Evolutionary conservation across 2,329 filamentous ascomycete genomes (phyloP).

Genomic region (Aspergillus sp.): DNA sequence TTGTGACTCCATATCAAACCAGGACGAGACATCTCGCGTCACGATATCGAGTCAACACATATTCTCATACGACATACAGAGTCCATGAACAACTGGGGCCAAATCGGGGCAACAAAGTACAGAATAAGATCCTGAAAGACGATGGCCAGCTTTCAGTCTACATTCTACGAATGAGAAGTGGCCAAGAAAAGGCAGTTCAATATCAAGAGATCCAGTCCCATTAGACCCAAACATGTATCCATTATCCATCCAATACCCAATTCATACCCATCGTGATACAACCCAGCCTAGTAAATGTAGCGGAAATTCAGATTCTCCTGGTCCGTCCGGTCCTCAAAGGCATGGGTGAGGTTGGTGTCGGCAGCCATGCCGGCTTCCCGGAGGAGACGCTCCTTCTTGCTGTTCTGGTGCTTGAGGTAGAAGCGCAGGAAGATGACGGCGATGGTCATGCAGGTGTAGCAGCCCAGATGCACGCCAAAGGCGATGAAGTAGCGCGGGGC

Average conservation of each 20-base stretch:
- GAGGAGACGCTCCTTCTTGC: constrained; percentile 52
- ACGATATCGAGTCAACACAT: too few species aligned
- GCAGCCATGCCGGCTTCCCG: constrained; percentile 41
- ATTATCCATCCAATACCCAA: background rate
- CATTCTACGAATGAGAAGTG: background rate
- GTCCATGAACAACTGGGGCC: too few species aligned
- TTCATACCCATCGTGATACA: background rate
- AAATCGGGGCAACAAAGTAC: too few species aligned
- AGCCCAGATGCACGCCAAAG: constrained; percentile 67
- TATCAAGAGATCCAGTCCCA: background rate
- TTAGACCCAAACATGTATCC: background rate
- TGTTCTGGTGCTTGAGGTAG: constrained; percentile 59
- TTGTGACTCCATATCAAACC: too few species aligned
- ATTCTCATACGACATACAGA: too few species aligned
- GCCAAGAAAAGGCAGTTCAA: too few species aligned
- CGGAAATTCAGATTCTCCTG: constrained; percentile 61
- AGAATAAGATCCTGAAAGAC: too few species aligned
- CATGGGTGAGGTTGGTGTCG: constrained; percentile 48
- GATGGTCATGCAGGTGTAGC: constrained; percentile 61
- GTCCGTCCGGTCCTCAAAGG: constrained; percentile 65
- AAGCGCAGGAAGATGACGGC: constrained; percentile 59
- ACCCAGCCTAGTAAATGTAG: constrained; percentile 48
- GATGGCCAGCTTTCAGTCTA: background rate
- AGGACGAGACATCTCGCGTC: too few species aligned
- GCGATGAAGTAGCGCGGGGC: constrained; percentile 67